phyloP scores from a whole-genome alignment of 1,139 yeast genomes.

The Kurtzmaniella quercitrusa region DNA sequence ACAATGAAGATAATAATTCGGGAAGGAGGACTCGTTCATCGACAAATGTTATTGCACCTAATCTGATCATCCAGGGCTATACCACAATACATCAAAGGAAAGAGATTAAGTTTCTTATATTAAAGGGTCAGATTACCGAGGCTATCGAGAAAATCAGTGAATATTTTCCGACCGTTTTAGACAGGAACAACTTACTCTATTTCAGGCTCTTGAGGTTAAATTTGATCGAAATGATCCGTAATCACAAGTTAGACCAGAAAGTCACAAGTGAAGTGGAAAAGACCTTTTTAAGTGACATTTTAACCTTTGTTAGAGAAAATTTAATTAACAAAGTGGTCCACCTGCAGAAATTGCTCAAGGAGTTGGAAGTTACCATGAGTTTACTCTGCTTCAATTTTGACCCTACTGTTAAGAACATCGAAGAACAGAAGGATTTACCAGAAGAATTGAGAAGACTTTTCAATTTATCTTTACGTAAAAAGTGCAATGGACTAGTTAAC shows the following conservation, averaged over 20 bases:
- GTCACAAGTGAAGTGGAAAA: conserved; percentile 29
- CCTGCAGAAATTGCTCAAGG: conserved; percentile 50
- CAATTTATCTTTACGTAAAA: conserved; percentile 50
- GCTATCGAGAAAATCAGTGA: conserved; percentile 46
- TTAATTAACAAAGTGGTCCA: conserved; percentile 54
- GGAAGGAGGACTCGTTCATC: not conserved
- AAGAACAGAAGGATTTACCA: conserved; percentile 47
- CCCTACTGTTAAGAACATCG: conserved; percentile 26
- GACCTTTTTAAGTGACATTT: conserved; percentile 50
- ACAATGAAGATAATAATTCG: not conserved
- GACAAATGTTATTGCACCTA: not conserved
- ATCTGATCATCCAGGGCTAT: conserved; percentile 31
- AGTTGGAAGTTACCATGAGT: conserved; percentile 70
- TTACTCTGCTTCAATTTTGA: conserved; percentile 53
- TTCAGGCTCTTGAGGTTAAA: conserved; percentile 59
- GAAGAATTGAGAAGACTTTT: conserved; percentile 47
- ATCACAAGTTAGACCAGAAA: conserved; percentile 35
- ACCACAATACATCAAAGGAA: conserved; percentile 46
- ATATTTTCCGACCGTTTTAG: conserved; percentile 52
- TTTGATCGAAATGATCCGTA: conserved; percentile 60
- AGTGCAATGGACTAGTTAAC: conserved; percentile 59
- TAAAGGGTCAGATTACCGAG: conserved; percentile 46
- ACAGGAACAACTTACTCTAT: conserved; percentile 53
- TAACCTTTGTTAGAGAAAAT: conserved; percentile 59
- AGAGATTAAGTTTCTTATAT: conserved; percentile 44